Percentiles rank a stretch among this genome's conserved stretches.
phyloP scores from a whole-genome alignment of 176 grass and related monocot species.

The Bolboschoenus planiculmis region DNA sequence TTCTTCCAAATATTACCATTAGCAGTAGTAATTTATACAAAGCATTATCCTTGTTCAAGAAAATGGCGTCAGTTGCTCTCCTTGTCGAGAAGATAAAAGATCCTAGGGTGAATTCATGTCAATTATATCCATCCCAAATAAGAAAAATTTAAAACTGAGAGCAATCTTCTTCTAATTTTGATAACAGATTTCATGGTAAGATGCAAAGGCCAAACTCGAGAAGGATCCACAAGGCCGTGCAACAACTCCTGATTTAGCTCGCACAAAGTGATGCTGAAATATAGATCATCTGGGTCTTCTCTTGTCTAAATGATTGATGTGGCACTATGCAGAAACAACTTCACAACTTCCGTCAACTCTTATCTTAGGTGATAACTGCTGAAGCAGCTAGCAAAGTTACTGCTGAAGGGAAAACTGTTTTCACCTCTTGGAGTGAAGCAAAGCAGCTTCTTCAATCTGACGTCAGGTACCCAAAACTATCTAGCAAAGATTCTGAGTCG shows the following conservation, averaged over 20 bases:
- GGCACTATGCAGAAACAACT: slow-evolving; percentile 23
- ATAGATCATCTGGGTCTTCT: too few species aligned
- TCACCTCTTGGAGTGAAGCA: slow-evolving; percentile 82
- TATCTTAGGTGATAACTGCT: slow-evolving; percentile 58
- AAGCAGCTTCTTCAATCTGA: slow-evolving; percentile 72
- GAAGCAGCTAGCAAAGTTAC: slow-evolving; percentile 39
- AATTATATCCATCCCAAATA: neutral
- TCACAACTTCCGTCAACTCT: slow-evolving; percentile 51
- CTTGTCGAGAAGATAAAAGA: slow-evolving; percentile 97
- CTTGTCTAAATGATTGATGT: neutral
- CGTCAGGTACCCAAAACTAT: slow-evolving; percentile 58
- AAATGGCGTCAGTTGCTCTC: too few species aligned
- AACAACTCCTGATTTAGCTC: slow-evolving; percentile 66
- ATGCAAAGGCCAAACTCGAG: slow-evolving; percentile 80
- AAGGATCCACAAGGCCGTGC: slow-evolving; percentile 89
- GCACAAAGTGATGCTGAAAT: slow-evolving; percentile 71
- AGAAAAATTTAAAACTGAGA: slow-evolving; percentile 16
- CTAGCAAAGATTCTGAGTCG: slow-evolving; percentile 72
- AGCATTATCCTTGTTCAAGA: too few species aligned
- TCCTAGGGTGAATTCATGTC: slow-evolving; percentile 43
- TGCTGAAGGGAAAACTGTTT: slow-evolving; percentile 46
- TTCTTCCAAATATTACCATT: too few species aligned
- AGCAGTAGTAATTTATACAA: too few species aligned
- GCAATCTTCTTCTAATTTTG: slow-evolving; percentile 13
- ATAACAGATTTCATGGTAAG: slow-evolving; percentile 78